Base-by-base conservation (phyloP, 495 filamentous ascomycete species). In the Talaromyces nanjingensis region DNA sequence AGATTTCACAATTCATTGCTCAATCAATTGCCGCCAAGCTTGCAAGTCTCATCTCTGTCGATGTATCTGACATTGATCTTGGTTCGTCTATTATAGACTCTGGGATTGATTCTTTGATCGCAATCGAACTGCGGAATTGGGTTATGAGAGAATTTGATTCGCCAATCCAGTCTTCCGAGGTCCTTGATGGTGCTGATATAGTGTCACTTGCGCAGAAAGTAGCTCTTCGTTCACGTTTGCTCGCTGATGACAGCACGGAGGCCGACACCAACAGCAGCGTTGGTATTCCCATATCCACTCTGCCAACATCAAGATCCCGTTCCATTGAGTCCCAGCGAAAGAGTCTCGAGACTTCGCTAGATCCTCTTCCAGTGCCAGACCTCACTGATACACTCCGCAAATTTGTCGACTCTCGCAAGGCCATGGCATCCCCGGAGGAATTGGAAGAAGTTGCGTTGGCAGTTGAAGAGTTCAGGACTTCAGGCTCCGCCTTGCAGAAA, bases 61-160 rank as follows among this genome's bases (percentile, higher is more conserved):
- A 72, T 11, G 60, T 68, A 9, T 73, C 74, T 1, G 74, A 81
- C 27, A 67, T 83, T 27, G 77, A 81, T 55, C 69, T 71, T 20
- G 71, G 70, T 29, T 68, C 71, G 64, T 74, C 79, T 27, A 73
- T 83, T 39, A 68, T 68, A 22, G 75, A 72, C 8, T 79, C 79
- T 54, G 84, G 84, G 0, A 64, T 87, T 3, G 84, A 87, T 62
- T 85, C 83, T 25, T 69, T 86, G 31, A 75, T 77, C 0, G 79
- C 81, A 1, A 78, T 86, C 14, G 84, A 87, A 63, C 62, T 84
- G 33, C 74, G 81, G 25, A 81, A 80, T 52, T 87, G 84, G 84
- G 75, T 83, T 52, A 71, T 75, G 18, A 76, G 75, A 59, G 74
- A 80, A 64, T 66, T 82, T 5, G 68, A 74, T 7, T 75, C 75